Percentiles rank a stretch among this genome's conserved stretches.
These are phyloP conservation scores for Cutaneotrichosporon sp. DNA, from an alignment of 1,284 basidiomycete species.

Conservation along the genomic window DNA sequence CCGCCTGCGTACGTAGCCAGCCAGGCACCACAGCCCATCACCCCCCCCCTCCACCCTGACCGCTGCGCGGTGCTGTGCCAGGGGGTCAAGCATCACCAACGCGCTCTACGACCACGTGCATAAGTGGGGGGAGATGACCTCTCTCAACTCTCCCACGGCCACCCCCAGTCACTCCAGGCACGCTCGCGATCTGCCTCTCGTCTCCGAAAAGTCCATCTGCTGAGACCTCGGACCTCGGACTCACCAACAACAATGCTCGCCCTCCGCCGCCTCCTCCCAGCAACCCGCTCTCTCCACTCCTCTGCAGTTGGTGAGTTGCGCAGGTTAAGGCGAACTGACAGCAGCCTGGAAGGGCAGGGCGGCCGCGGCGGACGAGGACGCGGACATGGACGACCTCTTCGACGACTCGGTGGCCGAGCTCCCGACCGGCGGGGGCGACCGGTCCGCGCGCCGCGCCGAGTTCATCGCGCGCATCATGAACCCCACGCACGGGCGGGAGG, in stretches of 20 bases:
- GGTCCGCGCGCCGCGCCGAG: slow-evolving; percentile 14
- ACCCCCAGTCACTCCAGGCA: not conserved
- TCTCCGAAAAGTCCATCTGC: slow-evolving; percentile 3
- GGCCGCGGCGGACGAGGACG: slow-evolving; percentile 14
- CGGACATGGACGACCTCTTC: slow-evolving; percentile 20
- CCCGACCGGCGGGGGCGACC: slow-evolving; percentile 3
- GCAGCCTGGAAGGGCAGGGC: slow-evolving; percentile 19
- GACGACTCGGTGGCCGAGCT: slow-evolving; percentile 8
- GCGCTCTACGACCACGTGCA: not conserved
- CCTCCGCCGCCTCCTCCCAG: slow-evolving; percentile 20
- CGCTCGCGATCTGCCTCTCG: not conserved
- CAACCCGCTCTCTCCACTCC: slow-evolving; percentile 20
- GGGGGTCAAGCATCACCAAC: not conserved
- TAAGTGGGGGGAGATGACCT: not conserved
- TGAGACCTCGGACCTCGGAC: not conserved
- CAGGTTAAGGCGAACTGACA: not conserved
- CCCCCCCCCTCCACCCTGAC: too few relatives aligned
- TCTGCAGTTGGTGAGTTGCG: slow-evolving; percentile 11
- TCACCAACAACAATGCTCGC: slow-evolving; percentile 20
- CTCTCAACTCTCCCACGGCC: not conserved
- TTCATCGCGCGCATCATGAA: slow-evolving; percentile 11
- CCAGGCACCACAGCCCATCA: too few relatives aligned
- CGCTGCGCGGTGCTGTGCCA: too few relatives aligned
- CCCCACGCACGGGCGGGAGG: slow-evolving; percentile 7
- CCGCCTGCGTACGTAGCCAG: too few relatives aligned